Base-by-base conservation (phyloP, 495 filamentous ascomycete genomes). In the Aspergillus baeticus region DNA sequence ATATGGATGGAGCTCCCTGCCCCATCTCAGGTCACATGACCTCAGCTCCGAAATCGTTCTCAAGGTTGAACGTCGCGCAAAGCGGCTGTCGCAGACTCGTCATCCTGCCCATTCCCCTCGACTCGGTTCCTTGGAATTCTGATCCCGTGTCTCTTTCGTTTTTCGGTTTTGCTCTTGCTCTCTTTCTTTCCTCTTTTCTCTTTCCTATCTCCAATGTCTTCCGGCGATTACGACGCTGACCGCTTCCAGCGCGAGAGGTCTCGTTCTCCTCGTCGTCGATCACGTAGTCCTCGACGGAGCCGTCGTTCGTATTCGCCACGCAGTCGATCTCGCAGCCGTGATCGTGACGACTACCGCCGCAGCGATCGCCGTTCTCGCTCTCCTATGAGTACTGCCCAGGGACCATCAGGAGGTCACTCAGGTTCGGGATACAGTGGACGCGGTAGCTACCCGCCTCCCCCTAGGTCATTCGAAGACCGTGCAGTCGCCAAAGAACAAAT, bases 291-390 rank as follows among this genome's bases (percentile, higher is more conserved):
- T 59, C 84, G 86, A 69, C 85, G 84, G 58, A 77, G 72, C 67
- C 90, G 90, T 71, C 87, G 92, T 63, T 96, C 92, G 41, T 96
- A 95, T 74, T 94, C 91, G 37, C 90, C 92, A 55, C 91, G 91
- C 69, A 93, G 90, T 74, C 88, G 92, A 70, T 96, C 92, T 73
- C 85, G 89, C 71, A 94, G 90, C 76, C 90, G 88, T 69, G 87
- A 93, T 76, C 90, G 88, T 70, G 87, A 93, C 73, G 88, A 92
- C 61, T 91, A 92, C 73, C 88, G 89, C 71, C 86, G 87, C 76
- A 84, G 79, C 76, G 90, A 87, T 66, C 89, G 85, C 65, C 80
- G 87, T 67, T 89, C 87, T 60, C 84, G 90, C 68, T 91, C 90
- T 71, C 94, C 94, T 70, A 87, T 92, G 85, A 89, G 85, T 77